Evolutionary conservation across 176 grass and related monocot genomes (phyloP).

Genomic region (Guadua angustifolia): DNA sequence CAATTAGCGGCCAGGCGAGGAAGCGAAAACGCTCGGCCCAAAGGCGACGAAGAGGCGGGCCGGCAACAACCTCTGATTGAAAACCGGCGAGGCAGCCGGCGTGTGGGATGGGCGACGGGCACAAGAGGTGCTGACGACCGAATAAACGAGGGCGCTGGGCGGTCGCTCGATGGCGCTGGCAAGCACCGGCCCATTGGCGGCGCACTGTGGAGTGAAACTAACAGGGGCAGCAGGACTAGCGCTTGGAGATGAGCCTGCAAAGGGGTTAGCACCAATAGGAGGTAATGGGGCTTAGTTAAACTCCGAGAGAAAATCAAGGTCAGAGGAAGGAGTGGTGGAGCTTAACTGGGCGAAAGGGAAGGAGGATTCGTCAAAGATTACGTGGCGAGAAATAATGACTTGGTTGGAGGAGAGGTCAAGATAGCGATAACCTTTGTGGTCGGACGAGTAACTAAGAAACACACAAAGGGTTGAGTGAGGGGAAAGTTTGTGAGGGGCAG

Average conservation of each 20-base stretch:
- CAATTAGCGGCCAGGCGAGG: too few relatives aligned
- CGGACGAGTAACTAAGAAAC: too few relatives aligned
- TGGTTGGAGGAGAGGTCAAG: not conserved
- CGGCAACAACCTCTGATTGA: too few relatives aligned
- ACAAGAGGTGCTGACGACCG: too few relatives aligned
- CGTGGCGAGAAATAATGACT: not conserved
- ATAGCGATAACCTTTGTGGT: not conserved
- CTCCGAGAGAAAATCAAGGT: not conserved
- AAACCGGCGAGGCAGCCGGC: too few relatives aligned
- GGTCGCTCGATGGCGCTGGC: not conserved
- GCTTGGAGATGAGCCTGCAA: not conserved
- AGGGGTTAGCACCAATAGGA: not conserved
- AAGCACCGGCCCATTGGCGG: not conserved
- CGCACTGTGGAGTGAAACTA: rapidly evolving
- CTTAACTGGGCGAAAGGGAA: not conserved
- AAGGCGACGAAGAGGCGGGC: too few relatives aligned
- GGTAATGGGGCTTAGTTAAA: not conserved
- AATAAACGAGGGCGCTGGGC: too few relatives aligned
- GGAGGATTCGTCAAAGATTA: not conserved
- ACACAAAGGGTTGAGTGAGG: too few relatives aligned
- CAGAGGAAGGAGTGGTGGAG: not conserved
- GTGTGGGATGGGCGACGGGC: too few relatives aligned
- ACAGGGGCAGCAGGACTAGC: too few relatives aligned
- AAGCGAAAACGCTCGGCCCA: too few relatives aligned
- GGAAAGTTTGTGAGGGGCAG: too few relatives aligned